Base-by-base conservation (phyloP, 352 stramenopile species). In the Globisporangium nodosum region DNA sequence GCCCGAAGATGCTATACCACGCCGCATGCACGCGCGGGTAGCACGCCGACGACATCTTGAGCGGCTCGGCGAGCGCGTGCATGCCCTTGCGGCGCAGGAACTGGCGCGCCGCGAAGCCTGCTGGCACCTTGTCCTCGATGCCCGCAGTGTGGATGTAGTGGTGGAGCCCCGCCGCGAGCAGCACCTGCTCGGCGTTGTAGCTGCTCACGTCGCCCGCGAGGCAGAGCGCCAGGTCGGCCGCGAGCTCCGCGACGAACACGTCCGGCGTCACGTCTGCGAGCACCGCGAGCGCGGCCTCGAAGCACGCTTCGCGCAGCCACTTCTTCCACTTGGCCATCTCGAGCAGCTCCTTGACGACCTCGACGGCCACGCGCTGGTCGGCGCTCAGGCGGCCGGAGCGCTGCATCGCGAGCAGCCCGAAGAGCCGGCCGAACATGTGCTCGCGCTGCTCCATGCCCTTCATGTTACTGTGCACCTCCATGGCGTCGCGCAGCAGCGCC, bases 391-490 rank as follows among this genome's bases (percentile, higher is more conserved):
- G 72, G 12, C 79, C 82, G 8, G 81, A 94, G 54, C 85, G 81
- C 48, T 90, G 74, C 54, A 97, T 54, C 20, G 88, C 85, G 51
- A 96, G 71, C 55, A 96, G 70, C 5, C 88, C 89, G 54, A 97
- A 96, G 21, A 97, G 70, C 18, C 87, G 86, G 18, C 90, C 90
- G 62, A 97, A 95, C 78, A 96, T 87, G 74, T 94, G 81, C 59
- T 97, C 90, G 53, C 90, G 79, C 73, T 97, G 88, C 63, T 97
- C 90, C 80, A 94, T 92, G 56, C 85, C 84, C 64, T 96, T 96
- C 83, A 97, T 94, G 57, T 73, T 85, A 50, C 69, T 73, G 49
- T 80, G 78, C 33, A 92, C 70, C 62, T 94, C 70, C 83, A 95
- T 96, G 54, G 85, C 69, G 5, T 90, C 78, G 27, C 67, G 66